Evolutionary conservation across 2,329 filamentous ascomycete species (phyloP).

Genomic region (Ascochyta viciae-villosae): DNA sequence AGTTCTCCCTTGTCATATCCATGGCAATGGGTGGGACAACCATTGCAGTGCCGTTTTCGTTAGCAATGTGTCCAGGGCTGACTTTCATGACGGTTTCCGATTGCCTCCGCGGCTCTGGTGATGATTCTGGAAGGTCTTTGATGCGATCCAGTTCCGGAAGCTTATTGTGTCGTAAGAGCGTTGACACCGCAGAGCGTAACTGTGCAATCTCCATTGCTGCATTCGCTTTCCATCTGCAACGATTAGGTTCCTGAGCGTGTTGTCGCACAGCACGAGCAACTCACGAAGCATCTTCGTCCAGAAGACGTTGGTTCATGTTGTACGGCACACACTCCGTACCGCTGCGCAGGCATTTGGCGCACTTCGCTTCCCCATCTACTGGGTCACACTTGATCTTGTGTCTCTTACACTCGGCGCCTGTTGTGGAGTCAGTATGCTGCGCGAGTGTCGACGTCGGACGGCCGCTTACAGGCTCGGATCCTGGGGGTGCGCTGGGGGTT

Average conservation of each 20-base stretch:
- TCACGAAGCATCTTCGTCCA: conserved; percentile 44
- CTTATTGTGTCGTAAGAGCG: conserved; percentile 37
- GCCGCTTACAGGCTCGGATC: conserved; percentile 37
- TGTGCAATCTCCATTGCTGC: conserved; percentile 35
- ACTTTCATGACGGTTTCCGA: conserved; percentile 18
- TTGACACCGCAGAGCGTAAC: conserved; percentile 37
- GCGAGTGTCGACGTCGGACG: neutral
- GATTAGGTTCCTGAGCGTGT: neutral
- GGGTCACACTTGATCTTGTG: conserved; percentile 48
- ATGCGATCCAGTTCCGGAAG: conserved; percentile 31
- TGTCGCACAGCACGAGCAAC: conserved; percentile 13
- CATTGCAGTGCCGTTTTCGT: conserved; percentile 34
- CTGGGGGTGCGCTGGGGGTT: conserved; percentile 32
- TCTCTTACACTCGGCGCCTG: conserved; percentile 45
- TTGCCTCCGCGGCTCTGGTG: conserved; percentile 19
- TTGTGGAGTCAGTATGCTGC: conserved; percentile 4
- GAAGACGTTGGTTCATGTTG: conserved; percentile 43
- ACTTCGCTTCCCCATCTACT: conserved; percentile 41
- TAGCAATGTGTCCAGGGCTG: conserved; percentile 34
- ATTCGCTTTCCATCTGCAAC: conserved; percentile 41
- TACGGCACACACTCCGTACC: conserved; percentile 85
- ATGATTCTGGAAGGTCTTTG: conserved; percentile 17
- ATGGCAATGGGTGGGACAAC: conserved; percentile 43
- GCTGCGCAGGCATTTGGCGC: conserved; percentile 43
- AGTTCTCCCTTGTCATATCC: conserved; percentile 46